These are phyloP conservation scores for Talaromyces marneffei DNA, from an alignment of 2,329 filamentous ascomycete genomes.

Conservation along the genomic window DNA sequence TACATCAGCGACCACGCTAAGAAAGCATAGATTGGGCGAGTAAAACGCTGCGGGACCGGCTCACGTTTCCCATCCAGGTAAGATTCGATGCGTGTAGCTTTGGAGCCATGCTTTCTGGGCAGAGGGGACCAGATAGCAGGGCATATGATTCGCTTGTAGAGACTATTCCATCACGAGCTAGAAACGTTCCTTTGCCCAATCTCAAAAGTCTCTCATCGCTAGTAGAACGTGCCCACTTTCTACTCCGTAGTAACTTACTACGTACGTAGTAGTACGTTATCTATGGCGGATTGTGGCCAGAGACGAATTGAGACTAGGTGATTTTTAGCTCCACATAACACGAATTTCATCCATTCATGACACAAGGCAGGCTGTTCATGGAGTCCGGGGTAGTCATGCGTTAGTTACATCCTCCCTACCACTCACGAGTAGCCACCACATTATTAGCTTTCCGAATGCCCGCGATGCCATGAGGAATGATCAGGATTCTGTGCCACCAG, in stretches of 20 bases:
- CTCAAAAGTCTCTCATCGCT: no score
- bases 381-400: slow-evolving; percentile 1
- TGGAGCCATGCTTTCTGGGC: background rate
- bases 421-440: background rate
- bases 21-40: background rate
- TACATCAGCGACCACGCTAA: background rate
- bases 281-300: background rate
- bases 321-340: background rate
- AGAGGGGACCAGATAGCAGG: no score
- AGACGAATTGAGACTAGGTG: background rate
- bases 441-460: background rate
- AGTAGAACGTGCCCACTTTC: background rate
- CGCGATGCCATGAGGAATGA: background rate
- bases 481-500: background rate
- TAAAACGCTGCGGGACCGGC: background rate
- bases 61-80: background rate
- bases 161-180: background rate
- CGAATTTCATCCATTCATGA: no score
- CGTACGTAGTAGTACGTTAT: no score
- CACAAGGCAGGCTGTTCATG: background rate
- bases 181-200: background rate
- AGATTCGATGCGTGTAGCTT: background rate
- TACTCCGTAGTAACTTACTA: no score
- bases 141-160: background rate
- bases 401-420: background rate